Base-by-base conservation (phyloP, 331 rosid species). In the Pyrus hybrid region DNA sequence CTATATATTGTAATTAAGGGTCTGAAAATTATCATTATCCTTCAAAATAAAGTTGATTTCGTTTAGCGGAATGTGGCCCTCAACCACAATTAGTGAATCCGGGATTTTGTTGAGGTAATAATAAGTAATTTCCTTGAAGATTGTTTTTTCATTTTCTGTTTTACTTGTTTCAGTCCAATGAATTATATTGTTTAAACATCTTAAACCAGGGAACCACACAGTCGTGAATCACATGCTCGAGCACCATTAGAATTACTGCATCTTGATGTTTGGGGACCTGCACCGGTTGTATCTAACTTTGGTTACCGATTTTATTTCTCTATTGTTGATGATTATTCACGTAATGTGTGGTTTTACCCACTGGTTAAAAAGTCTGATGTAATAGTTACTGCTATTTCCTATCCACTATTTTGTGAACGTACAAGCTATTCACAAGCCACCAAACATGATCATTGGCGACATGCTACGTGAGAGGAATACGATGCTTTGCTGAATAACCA, bases 61-160 rank as follows among this genome's bases (percentile, higher is more conserved):
- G 89, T 88, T 77, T 94, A 93, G 80, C 89, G 90, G 77, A 93
- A 93, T 76, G 95, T 87, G n/a, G 96, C 95, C 73, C 86, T 87
- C 80, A 88, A 90, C 85, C 93, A 93, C 74, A 91, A 93, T 30
- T 91, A 90, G 76, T 88, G 90, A 30, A 93, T 93, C 72, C 85
- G 81, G 81, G 87, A 88, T 80, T 92, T 92, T 75, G 88, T 88
- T 76, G 84, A 90, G 70, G 97, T 87, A 79, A 80, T 18, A 13
- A 51, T 13, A 51, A 13, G 57, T 51, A 13, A 80, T 67, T 49
- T 80, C 73, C 56, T 5, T 75, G 21, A 63, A 47, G 29, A 18
- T n/a, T 53, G 35, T 26, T 85, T 37, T 51, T 26, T 29, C 45
- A 37, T 9, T 13, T 14, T 13, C 57, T 51, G 57, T 1, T 63